Evolutionary conservation across 2,329 filamentous ascomycete genomes (phyloP).

Genomic region (Didymella pinodella): DNA sequence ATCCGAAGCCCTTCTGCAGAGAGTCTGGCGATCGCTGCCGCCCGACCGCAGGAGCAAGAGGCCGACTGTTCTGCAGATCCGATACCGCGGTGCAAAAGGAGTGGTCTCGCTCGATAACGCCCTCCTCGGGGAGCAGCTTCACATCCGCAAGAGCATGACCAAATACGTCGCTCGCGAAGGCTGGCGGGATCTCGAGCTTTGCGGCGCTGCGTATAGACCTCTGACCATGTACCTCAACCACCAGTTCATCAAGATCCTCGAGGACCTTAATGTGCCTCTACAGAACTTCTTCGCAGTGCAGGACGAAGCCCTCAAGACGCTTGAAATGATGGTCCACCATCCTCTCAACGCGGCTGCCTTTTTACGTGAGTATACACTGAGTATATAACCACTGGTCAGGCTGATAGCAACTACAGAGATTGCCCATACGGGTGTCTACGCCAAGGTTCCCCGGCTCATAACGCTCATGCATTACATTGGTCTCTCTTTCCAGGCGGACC

Average conservation of each 20-base stretch:
- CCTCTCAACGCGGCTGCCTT: slow-evolving; percentile 71
- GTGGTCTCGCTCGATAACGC: slow-evolving; percentile 66
- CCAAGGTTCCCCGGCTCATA: slow-evolving; percentile 70
- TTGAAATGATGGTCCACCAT: slow-evolving; percentile 67
- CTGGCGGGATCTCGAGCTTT: slow-evolving; percentile 70
- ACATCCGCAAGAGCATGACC: slow-evolving; percentile 76
- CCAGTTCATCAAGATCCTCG: slow-evolving; percentile 84
- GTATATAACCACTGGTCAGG: neutral
- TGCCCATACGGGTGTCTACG: slow-evolving; percentile 66
- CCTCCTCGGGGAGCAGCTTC: slow-evolving; percentile 65
- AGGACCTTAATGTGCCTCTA: slow-evolving; percentile 72
- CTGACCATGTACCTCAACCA: slow-evolving; percentile 77
- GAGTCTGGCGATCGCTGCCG: slow-evolving; percentile 66
- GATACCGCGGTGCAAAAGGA: slow-evolving; percentile 75
- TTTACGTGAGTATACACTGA: slow-evolving; percentile 49
- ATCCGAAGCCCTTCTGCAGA: slow-evolving; percentile 65
- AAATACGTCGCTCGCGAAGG: slow-evolving; percentile 69
- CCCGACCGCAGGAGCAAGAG: slow-evolving; percentile 50
- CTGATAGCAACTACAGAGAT: slow-evolving; percentile 47
- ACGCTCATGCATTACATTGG: slow-evolving; percentile 64
- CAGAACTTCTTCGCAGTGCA: slow-evolving; percentile 72
- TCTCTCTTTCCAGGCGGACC: slow-evolving; percentile 71
- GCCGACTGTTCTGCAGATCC: slow-evolving; percentile 68
- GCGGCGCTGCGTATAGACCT: slow-evolving; percentile 71
- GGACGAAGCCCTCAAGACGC: slow-evolving; percentile 64